Evolutionary conservation across 495 filamentous ascomycete genomes (phyloP), one percentile per base, ranked within the genome.

Genomic region (Glonium stellatum): DNA sequence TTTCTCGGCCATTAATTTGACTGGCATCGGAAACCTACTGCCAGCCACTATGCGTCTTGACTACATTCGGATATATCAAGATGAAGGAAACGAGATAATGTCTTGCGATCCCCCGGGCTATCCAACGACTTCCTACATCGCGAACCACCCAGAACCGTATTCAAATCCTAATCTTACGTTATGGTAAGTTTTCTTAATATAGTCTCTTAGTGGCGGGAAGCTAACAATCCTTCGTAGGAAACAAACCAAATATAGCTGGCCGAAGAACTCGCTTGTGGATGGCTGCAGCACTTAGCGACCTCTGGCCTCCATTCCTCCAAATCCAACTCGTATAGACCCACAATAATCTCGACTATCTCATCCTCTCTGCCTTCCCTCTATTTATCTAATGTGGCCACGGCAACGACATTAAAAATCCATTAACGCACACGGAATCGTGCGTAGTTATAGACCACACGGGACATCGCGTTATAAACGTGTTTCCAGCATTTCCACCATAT

Each of bases 11-110:
- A 73, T 90, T 49, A 79, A 88, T 60, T 70, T 82, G 53, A 70
- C 70, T 0, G 76, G 75, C 36, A 76, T 90, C 22, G 63, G 61
- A 15, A 25, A 71, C n/a, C 71, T 83, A 25, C 75, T 89, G 65
- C 87, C 87, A 23, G 86, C 84, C 0, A 84, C 79, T 46, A 84
- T 90, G 79, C 78, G 85, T 1, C 74, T 90, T 57, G 87, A 91
- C 66, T 90, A 88, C 67, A 72, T 91, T 37, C 81, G 87, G 5
- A 87, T 90, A 57, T 90, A 89, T 65, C 87, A 90, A 68, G 79
- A 86, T 58, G 75, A 79, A 15, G 79, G 79, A 53, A 68, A 55
- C 4, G 70, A 82, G 35, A 80, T 80, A 50, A 70, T 90, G 18
- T 87, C 85, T 35, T 90, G 87, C 71, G 87, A 91, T 74, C 87